Percentiles rank a stretch among this genome's conserved stretches.
These are phyloP conservation scores for Clarireedia hainanense DNA, from an alignment of 2,329 filamentous ascomycete genomes.

Conservation along the genomic window DNA sequence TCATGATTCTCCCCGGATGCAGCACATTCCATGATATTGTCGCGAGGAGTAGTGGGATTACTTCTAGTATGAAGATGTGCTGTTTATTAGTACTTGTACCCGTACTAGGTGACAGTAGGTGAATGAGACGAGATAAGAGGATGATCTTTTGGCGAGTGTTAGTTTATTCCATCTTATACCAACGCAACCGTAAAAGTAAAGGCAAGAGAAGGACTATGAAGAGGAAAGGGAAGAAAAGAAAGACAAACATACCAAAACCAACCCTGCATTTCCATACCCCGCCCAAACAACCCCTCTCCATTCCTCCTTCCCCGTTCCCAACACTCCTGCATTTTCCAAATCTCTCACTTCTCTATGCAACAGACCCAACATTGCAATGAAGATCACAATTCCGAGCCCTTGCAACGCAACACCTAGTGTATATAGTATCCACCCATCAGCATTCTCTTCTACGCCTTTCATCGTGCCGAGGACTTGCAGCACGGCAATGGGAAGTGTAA, in stretches of 20 bases:
- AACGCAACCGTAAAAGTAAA: too few relatives aligned
- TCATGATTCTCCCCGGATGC: too few relatives aligned
- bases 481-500: neutral
- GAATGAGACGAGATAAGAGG: too few relatives aligned
- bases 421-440: conserved; percentile 35
- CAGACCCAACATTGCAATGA: conserved; percentile 19
- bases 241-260: neutral
- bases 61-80: too few relatives aligned
- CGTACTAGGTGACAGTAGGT: too few relatives aligned
- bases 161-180: too few relatives aligned
- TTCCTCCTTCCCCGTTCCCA: neutral
- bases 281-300: neutral
- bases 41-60: too few relatives aligned
- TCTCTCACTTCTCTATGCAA: neutral
- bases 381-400: conserved; percentile 40
- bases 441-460: conserved; percentile 18
- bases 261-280: neutral
- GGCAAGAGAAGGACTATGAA: too few relatives aligned
- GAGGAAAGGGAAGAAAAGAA: neutral
- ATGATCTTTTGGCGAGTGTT: too few relatives aligned
- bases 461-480: neutral
- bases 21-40: too few relatives aligned
- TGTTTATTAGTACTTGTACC: too few relatives aligned
- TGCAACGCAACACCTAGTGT: conserved; percentile 47
- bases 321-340: neutral